Conservation (phyloP, 1,284 basidiomycete species). For the Puccinia horiana region DNA sequence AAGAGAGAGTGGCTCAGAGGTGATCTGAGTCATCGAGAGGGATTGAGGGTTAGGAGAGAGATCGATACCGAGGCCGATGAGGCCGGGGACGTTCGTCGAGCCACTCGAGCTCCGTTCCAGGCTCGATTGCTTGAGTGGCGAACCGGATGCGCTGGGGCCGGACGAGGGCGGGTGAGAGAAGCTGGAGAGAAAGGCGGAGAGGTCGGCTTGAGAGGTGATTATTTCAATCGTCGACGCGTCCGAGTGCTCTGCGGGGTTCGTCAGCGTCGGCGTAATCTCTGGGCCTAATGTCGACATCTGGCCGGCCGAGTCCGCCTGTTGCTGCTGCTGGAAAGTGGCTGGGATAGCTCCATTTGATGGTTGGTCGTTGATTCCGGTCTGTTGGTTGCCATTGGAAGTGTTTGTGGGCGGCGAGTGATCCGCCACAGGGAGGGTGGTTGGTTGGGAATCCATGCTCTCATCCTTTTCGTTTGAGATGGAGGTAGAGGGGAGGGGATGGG, state of each 20-base stretch:
- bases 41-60: background rate
- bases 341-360: background rate
- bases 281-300: background rate
- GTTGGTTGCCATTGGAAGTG: background rate
- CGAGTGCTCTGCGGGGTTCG: background rate
- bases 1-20: too few relatives aligned
- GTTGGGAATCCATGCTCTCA: too few relatives aligned
- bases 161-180: background rate
- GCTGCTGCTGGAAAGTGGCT: background rate
- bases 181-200: slow-evolving; percentile 12
- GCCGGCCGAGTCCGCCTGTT: background rate
- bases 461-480: background rate
- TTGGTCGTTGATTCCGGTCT: background rate
- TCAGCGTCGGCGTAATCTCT: background rate
- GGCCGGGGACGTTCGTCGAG: background rate
- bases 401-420: background rate
- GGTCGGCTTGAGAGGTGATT: slow-evolving; percentile 1
- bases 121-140: background rate
- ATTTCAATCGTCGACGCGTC: background rate
- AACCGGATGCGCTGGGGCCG: background rate
- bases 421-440: background rate
- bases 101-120: background rate
- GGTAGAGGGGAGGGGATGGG: background rate
- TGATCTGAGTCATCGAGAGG: too few relatives aligned
- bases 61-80: slow-evolving; percentile 1